These are phyloP conservation scores for Thecaphora thlaspeos DNA, from an alignment of 1,284 basidiomycete genomes.

Conservation along the genomic window DNA sequence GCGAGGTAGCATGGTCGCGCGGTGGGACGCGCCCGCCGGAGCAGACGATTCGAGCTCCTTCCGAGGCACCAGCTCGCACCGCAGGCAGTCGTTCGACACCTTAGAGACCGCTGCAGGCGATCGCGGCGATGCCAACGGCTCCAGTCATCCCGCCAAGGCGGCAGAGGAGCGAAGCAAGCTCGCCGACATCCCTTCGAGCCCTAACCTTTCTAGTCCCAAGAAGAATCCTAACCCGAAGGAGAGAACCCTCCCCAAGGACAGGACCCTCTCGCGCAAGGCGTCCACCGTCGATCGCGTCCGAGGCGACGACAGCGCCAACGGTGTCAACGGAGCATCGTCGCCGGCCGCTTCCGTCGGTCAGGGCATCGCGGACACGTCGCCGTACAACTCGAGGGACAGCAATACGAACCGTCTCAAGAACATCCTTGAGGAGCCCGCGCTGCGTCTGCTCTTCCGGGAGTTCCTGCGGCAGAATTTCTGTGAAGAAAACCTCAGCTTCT, in stretches of 20 bases:
- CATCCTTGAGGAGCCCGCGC: conserved; percentile 88
- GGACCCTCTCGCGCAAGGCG: conserved; percentile 68
- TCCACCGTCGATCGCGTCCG: conserved; percentile 75
- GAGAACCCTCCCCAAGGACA: neutral
- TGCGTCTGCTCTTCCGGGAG: conserved; percentile 87
- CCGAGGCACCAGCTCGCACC: neutral
- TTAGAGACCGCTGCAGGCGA: conserved; percentile 4
- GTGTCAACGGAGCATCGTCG: conserved; percentile 6
- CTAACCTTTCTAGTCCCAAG: neutral
- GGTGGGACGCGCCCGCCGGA: conserved; percentile 62
- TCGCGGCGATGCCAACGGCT: conserved; percentile 5
- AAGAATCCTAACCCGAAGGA: too few species aligned
- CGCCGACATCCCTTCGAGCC: neutral
- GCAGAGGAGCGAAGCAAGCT: conserved; percentile 3
- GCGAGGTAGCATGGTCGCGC: conserved; percentile 78
- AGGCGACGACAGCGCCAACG: conserved; percentile 62
- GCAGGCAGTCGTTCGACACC: conserved; percentile 2
- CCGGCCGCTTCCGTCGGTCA: conserved; percentile 13
- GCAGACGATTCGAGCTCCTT: neutral
- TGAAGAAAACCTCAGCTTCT: conserved; percentile 96
- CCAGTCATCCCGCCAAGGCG: conserved; percentile 1
- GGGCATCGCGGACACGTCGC: conserved; percentile 30
- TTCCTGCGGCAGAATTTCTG: conserved; percentile 92
- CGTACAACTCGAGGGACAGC: conserved; percentile 64
- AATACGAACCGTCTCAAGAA: conserved; percentile 87